Conservation (phyloP, 352 stramenopile species). For the Pythium rhizo-oryzae region DNA sequence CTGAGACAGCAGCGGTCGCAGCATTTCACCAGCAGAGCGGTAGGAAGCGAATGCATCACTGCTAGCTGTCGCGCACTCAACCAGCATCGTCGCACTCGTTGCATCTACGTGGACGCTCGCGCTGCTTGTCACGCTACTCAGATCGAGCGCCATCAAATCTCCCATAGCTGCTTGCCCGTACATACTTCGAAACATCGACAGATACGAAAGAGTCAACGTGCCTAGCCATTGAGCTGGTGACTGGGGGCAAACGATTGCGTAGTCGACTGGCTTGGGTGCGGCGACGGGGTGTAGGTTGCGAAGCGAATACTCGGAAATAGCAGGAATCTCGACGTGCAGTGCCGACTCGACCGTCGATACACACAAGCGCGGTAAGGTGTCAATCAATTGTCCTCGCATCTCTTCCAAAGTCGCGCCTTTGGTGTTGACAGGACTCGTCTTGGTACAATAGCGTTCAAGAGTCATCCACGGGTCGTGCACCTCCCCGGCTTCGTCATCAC, state of each 20-base stretch:
- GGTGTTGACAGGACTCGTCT: not conserved
- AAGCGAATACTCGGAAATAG: conserved; percentile 80
- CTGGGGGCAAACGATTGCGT: conserved; percentile 71
- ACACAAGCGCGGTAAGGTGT: conserved; percentile 38
- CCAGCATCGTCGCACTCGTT: conserved; percentile 53
- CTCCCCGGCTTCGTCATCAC: conserved; percentile 27
- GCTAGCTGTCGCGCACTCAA: conserved; percentile 54
- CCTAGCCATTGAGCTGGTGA: conserved; percentile 75
- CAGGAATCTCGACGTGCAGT: conserved; percentile 49
- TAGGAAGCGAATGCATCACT: conserved; percentile 70
- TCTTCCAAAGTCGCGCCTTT: conserved; percentile 1
- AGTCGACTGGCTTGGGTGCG: conserved; percentile 68
- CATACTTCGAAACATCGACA: conserved; percentile 68
- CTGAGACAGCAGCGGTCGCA: conserved; percentile 51
- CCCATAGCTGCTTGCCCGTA: conserved; percentile 75
- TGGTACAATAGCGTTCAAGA: conserved; percentile 12
- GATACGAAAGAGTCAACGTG: conserved; percentile 68
- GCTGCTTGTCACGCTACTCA: conserved; percentile 41
- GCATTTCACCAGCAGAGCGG: conserved; percentile 54
- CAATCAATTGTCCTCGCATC: conserved; percentile 4
- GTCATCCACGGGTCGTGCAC: conserved; percentile 29
- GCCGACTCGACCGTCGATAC: conserved; percentile 58
- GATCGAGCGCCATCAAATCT: conserved; percentile 56
- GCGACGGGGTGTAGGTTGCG: conserved; percentile 68
- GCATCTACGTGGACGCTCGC: conserved; percentile 50